Base-by-base conservation (phyloP, 73 alveolate genomes). In the Paramecium bursaria region DNA sequence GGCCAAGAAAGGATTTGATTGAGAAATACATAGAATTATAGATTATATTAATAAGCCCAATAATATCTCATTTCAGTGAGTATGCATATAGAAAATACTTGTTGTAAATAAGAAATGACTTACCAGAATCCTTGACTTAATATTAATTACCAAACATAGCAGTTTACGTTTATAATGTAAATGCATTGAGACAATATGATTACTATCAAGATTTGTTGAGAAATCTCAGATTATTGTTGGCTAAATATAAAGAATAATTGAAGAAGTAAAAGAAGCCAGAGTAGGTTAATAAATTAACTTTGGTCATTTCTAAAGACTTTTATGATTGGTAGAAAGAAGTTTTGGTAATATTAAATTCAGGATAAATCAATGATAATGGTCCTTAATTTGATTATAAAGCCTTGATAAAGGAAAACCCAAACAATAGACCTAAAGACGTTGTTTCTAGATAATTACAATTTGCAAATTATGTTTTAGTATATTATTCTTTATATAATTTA, bases 11-110 rank as follows among this genome's bases (percentile, higher is more conserved):
- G n/a, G 90, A 86, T 74, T 85, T 91, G 52, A 75, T 91, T 50
- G 9, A 87, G 74, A 87, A 85, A 26, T 95, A 73, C 77, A 53
- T 95, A 27, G 93, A 86, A 85, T 80, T 75, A 48, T 94, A 93
- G 48, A 75, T 94, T 39, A 39, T 88, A 29, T 47, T 90, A 33
- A 35, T 95, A 91, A 73, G 87, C 46, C 99, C 99, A 19, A 97
- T 98, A 19, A 87, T 91, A 7, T 99, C 99, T 22, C 99, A 98
- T 57, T 96, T 97, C 87, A 85, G 97, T 53, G 99, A 98, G 79
- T 85, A 94, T 94, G 85, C 92, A 74, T 98, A 94, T 95, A 73
- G 82, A 27, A 87, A 91, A 4, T 93, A 93, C 73, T 92, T 97
- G 75, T 80, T 82, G 82, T 96, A 97, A 73, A 29, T 90, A 47